These are phyloP conservation scores for Colletotrichum phormii DNA, from an alignment of 2,329 filamentous ascomycete genomes.

Conservation along the genomic window DNA sequence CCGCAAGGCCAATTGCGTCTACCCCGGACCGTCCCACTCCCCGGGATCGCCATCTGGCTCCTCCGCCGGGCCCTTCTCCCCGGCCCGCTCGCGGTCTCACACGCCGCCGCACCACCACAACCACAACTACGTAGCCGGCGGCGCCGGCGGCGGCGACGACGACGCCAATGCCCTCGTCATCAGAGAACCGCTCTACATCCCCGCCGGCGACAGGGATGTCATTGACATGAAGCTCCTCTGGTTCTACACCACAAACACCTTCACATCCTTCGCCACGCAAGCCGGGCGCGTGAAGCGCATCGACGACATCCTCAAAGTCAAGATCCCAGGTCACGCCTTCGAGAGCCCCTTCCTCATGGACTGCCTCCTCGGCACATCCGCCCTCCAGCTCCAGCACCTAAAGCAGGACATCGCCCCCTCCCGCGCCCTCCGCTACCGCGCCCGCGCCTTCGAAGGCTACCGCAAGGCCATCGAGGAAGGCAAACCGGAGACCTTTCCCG, in stretches of 20 bases:
- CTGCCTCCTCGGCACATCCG: conserved; percentile 62
- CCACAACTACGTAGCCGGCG: neutral
- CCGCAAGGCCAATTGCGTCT: conserved; percentile 61
- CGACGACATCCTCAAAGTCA: conserved; percentile 57
- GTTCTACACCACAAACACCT: conserved; percentile 64
- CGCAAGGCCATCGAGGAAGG: conserved; percentile 61
- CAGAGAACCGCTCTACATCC: conserved; percentile 42
- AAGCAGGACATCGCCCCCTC: conserved; percentile 51
- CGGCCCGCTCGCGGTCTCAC: conserved; percentile 15
- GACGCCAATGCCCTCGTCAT: conserved; percentile 35
- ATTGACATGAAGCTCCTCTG: conserved; percentile 66
- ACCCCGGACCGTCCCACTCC: conserved; percentile 46
- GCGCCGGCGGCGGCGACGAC: conserved; percentile 16
- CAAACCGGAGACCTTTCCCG: conserved; percentile 57
- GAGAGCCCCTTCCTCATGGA: conserved; percentile 66
- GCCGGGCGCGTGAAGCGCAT: conserved; percentile 47
- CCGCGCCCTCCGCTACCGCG: conserved; percentile 58
- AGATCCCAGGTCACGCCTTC: conserved; percentile 63
- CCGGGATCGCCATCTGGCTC: conserved; percentile 24
- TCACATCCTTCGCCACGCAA: conserved; percentile 57
- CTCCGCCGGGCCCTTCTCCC: conserved; percentile 11
- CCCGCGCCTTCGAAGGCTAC: conserved; percentile 62
- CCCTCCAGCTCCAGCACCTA: conserved; percentile 60
- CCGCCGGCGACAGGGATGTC: conserved; percentile 46
- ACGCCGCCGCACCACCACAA: conserved; percentile 4